Base-by-base conservation (phyloP, 805 yeast species). In the Candida ascalaphidarum region DNA sequence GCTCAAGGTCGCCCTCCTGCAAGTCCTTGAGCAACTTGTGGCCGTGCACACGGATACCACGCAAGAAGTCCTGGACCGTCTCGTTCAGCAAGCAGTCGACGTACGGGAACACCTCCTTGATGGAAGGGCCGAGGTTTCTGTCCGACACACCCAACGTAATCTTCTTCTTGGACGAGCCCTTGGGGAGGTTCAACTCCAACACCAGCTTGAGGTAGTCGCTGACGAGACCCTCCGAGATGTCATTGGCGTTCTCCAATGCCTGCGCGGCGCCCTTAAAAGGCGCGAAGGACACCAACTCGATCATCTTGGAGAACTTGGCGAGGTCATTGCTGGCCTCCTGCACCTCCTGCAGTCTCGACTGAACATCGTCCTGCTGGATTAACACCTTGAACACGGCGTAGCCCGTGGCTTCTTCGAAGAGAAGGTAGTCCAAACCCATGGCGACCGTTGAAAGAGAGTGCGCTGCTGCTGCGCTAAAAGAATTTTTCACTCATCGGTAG, bases 181-280 rank as follows among this genome's bases (percentile, higher is more conserved):
- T 78, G 56, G 98, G 98, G 47, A 92, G 62, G 68, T 88, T 89
- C 52, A 86, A 67, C 63, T 89, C 97, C 44, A 92, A 65, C 32
- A 92, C 72, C 22, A 94, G 75, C 58, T 84, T 85, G 62, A 92
- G 74, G 62, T 82, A 83, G 46, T 92, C 97, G 34, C 88, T 81
- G 32, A 89, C 95, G 46, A 88, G 72, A 51, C 98, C 98, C 65
- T 92, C 98, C 41, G 95, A 83, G 46, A 92, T 81, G 55, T 92
- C 97, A 55, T 92, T 92, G 44, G 97, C 96, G 55, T 92, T 92
- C 62, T 89, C 97, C 50, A 92, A 74, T 36, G 98, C 98, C 62
- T 92, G 97, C 29, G 98, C 97, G 36, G 98, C 98, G 50, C 96
- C 96, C 63, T 92, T 88, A 74, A 92, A 92, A 28, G 98, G 98